These are phyloP conservation scores for Rhizopus stolonifer DNA, from an alignment of 371 early-diverging fungal species.

Conservation along the genomic window DNA sequence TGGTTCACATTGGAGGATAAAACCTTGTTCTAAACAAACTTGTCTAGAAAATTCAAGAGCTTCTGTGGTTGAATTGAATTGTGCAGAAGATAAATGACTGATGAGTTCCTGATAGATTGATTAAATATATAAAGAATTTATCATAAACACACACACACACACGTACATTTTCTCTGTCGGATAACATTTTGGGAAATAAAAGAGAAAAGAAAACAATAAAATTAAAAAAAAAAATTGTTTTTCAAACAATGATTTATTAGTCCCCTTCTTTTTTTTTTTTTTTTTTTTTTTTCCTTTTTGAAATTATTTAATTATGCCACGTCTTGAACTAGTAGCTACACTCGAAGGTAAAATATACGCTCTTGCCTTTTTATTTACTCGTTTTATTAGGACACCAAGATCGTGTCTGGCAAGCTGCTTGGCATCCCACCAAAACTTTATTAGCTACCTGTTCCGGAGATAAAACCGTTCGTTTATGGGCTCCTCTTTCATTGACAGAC, in stretches of 20 bases:
- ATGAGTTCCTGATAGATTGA: neutral
- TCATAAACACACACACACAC: neutral
- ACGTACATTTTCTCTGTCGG: neutral
- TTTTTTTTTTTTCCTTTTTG: slow-evolving; percentile 1
- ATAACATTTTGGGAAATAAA: slow-evolving; percentile 16
- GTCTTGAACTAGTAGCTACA: slow-evolving; percentile 40
- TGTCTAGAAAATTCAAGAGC: slow-evolving; percentile 41
- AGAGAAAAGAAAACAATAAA: slow-evolving; percentile 9
- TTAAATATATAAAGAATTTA: no score
- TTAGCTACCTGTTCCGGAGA: slow-evolving; percentile 89
- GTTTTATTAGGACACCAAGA: slow-evolving; percentile 75
- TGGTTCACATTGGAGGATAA: slow-evolving; percentile 40
- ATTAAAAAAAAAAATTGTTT: neutral
- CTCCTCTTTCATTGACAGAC: slow-evolving; percentile 44
- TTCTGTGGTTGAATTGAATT: slow-evolving; percentile 32
- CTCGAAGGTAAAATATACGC: slow-evolving; percentile 31
- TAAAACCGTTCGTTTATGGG: slow-evolving; percentile 86
- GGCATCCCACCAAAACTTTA: slow-evolving; percentile 77
- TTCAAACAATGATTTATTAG: neutral
- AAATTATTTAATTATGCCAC: slow-evolving; percentile 30
- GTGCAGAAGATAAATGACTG: neutral
- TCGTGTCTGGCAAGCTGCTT: slow-evolving; percentile 89
- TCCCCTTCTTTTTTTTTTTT: neutral
- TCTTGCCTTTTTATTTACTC: neutral
- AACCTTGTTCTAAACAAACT: slow-evolving; percentile 38